Evolutionary conservation across 2,329 filamentous ascomycete genomes (phyloP), one percentile per base, ranked within the genome.

Genomic region (Orbilia brochopaga): DNA sequence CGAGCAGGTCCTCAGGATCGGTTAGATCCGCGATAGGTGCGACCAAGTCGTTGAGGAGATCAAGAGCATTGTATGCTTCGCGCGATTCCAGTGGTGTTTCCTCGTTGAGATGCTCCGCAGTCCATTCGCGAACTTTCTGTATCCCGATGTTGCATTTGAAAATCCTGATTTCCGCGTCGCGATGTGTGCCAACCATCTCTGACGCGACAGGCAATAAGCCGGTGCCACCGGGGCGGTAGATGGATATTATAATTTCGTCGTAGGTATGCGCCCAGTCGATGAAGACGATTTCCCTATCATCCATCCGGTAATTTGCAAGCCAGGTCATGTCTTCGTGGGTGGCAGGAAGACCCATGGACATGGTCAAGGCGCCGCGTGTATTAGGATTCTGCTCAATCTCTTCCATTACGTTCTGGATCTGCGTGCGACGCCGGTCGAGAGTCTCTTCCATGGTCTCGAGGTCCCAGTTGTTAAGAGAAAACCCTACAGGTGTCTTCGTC

Each of bases 271-370:
- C 60, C 67, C 67, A 72, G 48, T 72, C 67, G 40, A 72, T 52
- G 48, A 72, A 72, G 15, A 56, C 24, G 8, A 72, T 61, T 30
- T 72, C 67, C n/a, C 44, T 40, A 30, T 63, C 53, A 19, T 48
- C 56, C 2, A 52, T 42, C 1, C 55, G 55, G 51, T 59, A 72
- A 24, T 65, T 65, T 35, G 55, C 67, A 6, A 72, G 27, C 67
- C 67, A 72, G n/a, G 51, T 56, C 46, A 72, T 63, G 23, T 72
- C 67, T 44, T 72, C 67, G 35, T 72, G 67, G 17, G 55, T 65
- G 6, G 67, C 67, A 2, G 67, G 67, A 15, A 72, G 40, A 6
- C 60, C 67, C 60, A 64, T 60, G 0, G 67, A 56, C 30, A 72
- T 44, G 10, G 48, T 46, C 5, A 72, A 19, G 5, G 67, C 67